Percentiles rank a stretch among this genome's conserved stretches.
Conservation (phyloP, 2,329 filamentous ascomycete genomes). For the Fusarium citri region DNA sequence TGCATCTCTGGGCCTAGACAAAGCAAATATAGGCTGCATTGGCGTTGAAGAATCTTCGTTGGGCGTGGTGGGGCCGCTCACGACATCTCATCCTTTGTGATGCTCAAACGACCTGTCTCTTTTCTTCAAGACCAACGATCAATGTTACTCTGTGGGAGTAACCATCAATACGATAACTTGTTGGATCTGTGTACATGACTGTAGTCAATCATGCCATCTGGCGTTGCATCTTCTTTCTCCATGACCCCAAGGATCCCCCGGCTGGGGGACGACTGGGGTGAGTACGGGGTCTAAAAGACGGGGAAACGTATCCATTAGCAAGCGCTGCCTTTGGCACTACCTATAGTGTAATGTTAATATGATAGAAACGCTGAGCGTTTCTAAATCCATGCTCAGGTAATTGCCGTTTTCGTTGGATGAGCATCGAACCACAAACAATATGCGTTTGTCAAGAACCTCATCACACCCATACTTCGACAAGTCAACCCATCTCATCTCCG, state of each 20-base stretch:
- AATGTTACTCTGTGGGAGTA: not conserved
- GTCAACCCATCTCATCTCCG: conserved; percentile 27
- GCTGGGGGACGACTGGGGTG: conserved; percentile 15
- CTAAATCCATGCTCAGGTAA: not conserved
- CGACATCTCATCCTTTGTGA: not conserved
- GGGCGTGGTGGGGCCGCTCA: conserved; percentile 4
- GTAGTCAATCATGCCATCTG: not conserved
- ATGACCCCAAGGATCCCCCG: conserved; percentile 23
- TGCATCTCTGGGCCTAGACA: conserved; percentile 2
- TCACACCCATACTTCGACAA: conserved; percentile 6
- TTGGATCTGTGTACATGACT: not conserved
- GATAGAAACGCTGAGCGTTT: conserved; percentile 27
- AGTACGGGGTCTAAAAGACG: conserved; percentile 17
- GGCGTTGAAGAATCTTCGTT: conserved; percentile 18
- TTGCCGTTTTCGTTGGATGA: conserved; percentile 10
- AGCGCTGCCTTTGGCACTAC: conserved; percentile 3
- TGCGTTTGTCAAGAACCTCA: conserved; percentile 5
- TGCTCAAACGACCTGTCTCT: not conserved
- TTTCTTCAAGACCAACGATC: not conserved
- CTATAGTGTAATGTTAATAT: conserved; percentile 2
- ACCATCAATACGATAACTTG: not conserved
- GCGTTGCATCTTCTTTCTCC: conserved; percentile 22
- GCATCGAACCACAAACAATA: conserved; percentile 7
- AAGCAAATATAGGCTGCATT: conserved; percentile 1
- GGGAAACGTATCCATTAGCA: conserved; percentile 19